Base-by-base conservation (phyloP, 1,139 yeast genomes). In the Komagataea norvegica region DNA sequence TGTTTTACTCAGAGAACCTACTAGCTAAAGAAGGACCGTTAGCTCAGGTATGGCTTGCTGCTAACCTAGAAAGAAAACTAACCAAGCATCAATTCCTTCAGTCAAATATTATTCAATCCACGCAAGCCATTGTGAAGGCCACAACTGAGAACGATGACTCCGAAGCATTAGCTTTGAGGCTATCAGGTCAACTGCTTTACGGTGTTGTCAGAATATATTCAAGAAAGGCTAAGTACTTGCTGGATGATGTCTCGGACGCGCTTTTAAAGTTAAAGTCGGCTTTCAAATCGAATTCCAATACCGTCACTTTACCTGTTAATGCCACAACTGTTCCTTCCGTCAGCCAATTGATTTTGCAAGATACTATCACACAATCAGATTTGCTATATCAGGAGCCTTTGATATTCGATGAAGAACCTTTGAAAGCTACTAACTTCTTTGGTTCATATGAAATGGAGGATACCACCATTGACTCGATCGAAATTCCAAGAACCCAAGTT, bases 1-100 rank as follows among this genome's bases (percentile, higher is more conserved):
- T 62, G 67, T 64, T 66, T 56, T 64, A 59, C 45, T 60, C 72
- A 4, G 74, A 69, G 33, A 67, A 60, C 40, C 59, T 77, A 36
- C 64, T 77, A 18, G 65, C 84, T 8, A 78, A 74, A 45, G 81
- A 81, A 55, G 93, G 95, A 3, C 94, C 95, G 2, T 65, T 88
- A 51, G 95, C 95, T 6, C 84, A 82, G 49, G 91, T 87, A 13
- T 89, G 96, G 96, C 70, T 89, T 38, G 96, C 96, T 3, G 91
- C 96, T 24, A 88, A 86, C 57, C 72, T 86, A 61, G 95, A 85
- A 52, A 77, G 80, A 54, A 84, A 83, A 51, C 70, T 89, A 33
- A 73, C 94, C 32, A 84, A 85, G 56, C 77, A 76, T 42, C 91
- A 88, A 55, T 71, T 84, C 35, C 64, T 87, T 37, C 79, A 74